Evolutionary conservation across 441 rosid species (phyloP), one percentile per base, ranked within the genome.

Genomic region (Rhodomyrtus psidioides): DNA sequence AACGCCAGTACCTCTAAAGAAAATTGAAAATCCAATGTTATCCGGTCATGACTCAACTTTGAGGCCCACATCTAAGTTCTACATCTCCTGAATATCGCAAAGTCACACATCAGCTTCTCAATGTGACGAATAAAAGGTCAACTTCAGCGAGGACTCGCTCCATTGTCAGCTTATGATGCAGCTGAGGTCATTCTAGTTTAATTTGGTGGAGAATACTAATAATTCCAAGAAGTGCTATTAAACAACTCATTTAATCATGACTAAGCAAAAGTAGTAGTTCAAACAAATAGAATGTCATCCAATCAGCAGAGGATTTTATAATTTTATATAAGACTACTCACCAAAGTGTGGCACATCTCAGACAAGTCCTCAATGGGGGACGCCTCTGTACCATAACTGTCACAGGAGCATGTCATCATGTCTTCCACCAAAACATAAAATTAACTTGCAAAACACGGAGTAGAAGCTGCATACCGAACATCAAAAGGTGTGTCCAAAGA

Each of bases 381-480:
- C 58, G 92, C 88, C 92, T 94, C 92, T 30, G 96, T 87, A 83
- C 99, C 98, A 88, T 96, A 96, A 85, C 99, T 96, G 93, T 92
- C 92, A 39, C 62, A 39, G 54, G 26, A 53, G 23, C 62, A 85
- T 76, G 27, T 53, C 62, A 14, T n/a, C 30, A 23, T 70, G 30
- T 27, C 51, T 46, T 24, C 44, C 19, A 13, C 14, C 54, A 12
- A 56, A 34, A 55, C 24, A 27, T 26, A 42, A 44, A 55, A 42
- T 58, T 26, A 55, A 56, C 21, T 46, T 55, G 8, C n/a, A 55
- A 55, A 21, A 26, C 4, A 27, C 82, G 54, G 82, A 27, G 86
- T 54, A 83, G 55, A 59, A 57, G 79, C 75, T 85, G 85, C 94
- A 83, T 94, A 96, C 98, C 97, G 88, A 88, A 94, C 97, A 89